Base-by-base conservation (phyloP, 306 rosid species). In the Benincasa hispida region DNA sequence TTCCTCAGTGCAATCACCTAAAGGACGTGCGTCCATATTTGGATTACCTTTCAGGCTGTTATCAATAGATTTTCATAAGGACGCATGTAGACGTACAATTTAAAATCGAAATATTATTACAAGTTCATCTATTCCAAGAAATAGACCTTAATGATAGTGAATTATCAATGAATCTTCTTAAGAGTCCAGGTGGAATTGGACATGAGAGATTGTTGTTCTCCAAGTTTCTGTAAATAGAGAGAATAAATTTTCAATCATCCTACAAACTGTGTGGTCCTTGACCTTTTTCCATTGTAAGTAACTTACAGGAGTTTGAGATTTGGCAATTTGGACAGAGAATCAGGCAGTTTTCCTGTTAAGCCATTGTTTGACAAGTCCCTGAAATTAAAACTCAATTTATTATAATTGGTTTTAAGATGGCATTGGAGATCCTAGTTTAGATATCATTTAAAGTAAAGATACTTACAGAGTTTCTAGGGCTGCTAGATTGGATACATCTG, bases 331-430 rank as follows among this genome's bases (percentile, higher is more conserved):
- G 82, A 74, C 27, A 87, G 56, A 72, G 77, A 78, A 12, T 80
- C 83, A 35, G 90, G 87, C 11, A 87, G 28, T 57, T 76, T 8
- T 73, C 87, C 92, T 19, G 74, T 74, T 18, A 88, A 82, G 72
- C 30, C 80, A 76, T 88, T 88, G 80, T 84, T 58, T 61, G 89
- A 88, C 78, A 85, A 74, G 83, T 84, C 89, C 85, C 91, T 88
- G 88, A 62, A 68, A 68, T 73, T 13, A 78, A 15, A 25, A 45
- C 35, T 24, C 58, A 13, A 13, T 70, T 42, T 19, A 24, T 17
- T n/a, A 12, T 18, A 37, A 68, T 6, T 45, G 57, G 32, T 39
- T 65, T 8, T 18, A 8, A 35, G 72, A 37, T 70, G 3, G 25
- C 22, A 14, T 70, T 22, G 76, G 10, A 24, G 37, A 25, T 70